phyloP scores from a whole-genome alignment of 768 basidiomycete species.

The Phaeolepiota aurea region DNA sequence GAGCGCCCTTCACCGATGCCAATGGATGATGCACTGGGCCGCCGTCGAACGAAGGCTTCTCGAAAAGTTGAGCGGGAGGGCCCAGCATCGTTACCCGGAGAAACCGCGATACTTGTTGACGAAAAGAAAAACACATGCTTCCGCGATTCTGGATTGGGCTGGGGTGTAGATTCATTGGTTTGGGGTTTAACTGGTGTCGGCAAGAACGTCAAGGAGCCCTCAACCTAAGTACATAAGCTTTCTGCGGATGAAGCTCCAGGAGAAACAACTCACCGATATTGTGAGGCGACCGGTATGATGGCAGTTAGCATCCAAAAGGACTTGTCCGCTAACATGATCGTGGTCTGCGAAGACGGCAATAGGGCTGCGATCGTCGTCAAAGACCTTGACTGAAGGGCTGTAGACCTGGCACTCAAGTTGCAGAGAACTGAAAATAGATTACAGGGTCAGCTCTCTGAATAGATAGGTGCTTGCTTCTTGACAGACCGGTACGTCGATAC shows the following conservation, averaged over 20 bases:
- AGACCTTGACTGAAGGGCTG: conserved; percentile 52
- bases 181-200: no score
- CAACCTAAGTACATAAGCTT: no score
- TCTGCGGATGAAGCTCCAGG: no score
- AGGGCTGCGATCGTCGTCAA: conserved; percentile 22
- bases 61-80: conserved; percentile 30
- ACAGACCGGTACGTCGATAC: conserved; percentile 44
- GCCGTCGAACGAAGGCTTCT: conserved; percentile 33
- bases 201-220: conserved; percentile 49
- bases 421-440: conserved; percentile 26
- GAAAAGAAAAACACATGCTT: conserved; percentile 45
- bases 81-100: conserved; percentile 19
- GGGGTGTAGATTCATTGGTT: background rate
- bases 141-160: conserved; percentile 7
- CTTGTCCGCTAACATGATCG: conserved; percentile 52
- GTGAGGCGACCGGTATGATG: conserved; percentile 47
- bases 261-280: conserved; percentile 45
- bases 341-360: conserved; percentile 53
- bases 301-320: conserved; percentile 46
- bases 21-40: conserved; percentile 36
- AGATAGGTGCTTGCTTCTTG: no score
- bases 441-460: no score
- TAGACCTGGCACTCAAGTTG: conserved; percentile 55
- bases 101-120: conserved; percentile 33
- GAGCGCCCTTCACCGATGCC: conserved; percentile 21